Base-by-base conservation (phyloP, 2,329 filamentous ascomycete species). In the Leptoxyphium fumago region DNA sequence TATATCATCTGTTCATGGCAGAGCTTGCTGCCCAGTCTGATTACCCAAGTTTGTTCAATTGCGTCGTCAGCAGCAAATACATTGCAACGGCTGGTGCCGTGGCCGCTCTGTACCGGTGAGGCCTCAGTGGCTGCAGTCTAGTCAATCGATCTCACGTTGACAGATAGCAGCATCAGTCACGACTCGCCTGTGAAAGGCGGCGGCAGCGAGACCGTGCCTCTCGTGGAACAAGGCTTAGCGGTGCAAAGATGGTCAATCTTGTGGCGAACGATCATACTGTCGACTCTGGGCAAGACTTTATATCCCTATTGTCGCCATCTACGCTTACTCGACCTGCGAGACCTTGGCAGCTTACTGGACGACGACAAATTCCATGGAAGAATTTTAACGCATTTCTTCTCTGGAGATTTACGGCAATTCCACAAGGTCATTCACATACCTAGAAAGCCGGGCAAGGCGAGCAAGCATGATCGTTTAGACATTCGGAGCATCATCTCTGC, bases 251-350 rank as follows among this genome's bases (percentile, higher is more conserved):
- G 76, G 72, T 74, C 76, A 2, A 68, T 74, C 6, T 60, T 83
- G 41, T 86, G 82, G 82, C 72, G 74, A 42, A 78, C 78, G 2
- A 74, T 85, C 50, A 73, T 82, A 45, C 64, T 77, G 7, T 85
- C 81, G 8, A 77, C 77, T 45, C 61, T 80, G 38, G 74, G 71
- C 18, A 62, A 66, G 49, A 83, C 81, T 0, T 63, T 75, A 14
- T 80, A 77, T 48, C 80, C 80, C 0, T 87, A 87, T 56, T 82
- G 75, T 53, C 68, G 74, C 32, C 84, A 82, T 60, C 73, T 85
- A 44, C 75, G 72, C 45, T 67, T 70, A 21, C 65, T 86, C 32
- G 75, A 80, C 50, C 68, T 85, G 9, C 67, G 75, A 43, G 75
- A 80, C 54, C 66, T 85, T 1, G 62, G 66, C 10, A 64, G 75